A percentile compares a stretch with the other conserved stretches of the same genome.
Evolutionary conservation across 1,284 basidiomycete genomes (phyloP).

Genomic region (Psilocybe mexicana): DNA sequence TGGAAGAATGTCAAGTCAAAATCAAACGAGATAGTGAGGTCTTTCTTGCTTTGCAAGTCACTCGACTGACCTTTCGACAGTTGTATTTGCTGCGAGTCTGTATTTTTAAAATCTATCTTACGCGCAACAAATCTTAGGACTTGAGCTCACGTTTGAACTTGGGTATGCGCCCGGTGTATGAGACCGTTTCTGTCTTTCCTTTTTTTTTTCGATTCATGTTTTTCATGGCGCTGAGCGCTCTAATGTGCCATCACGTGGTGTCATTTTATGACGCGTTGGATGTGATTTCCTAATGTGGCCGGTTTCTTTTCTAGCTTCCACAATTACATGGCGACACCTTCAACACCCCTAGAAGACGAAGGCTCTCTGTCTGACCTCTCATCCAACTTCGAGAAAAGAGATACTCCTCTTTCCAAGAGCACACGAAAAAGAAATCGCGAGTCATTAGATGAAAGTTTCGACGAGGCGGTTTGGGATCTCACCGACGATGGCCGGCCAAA

Average conservation of each 20-base stretch:
- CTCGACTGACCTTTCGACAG: conserved; percentile 37
- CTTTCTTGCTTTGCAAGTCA: neutral
- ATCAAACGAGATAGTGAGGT: conserved; percentile 92
- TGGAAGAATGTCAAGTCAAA: conserved; percentile 92
- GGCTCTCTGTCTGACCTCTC: conserved; percentile 14
- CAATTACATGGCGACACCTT: conserved; percentile 33
- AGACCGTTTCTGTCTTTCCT: too few species aligned
- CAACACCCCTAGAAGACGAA: conserved; percentile 19
- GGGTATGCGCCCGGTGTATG: neutral
- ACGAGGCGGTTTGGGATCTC: conserved; percentile 25
- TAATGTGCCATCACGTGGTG: conserved; percentile 16
- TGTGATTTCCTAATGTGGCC: conserved; percentile 7
- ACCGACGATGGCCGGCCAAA: conserved; percentile 39
- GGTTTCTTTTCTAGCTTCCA: conserved; percentile 10
- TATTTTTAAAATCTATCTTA: conserved; percentile 61
- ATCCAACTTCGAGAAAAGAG: conserved; percentile 18
- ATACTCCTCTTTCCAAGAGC: conserved; percentile 9
- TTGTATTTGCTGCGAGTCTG: conserved; percentile 84
- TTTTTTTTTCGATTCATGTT: too few species aligned
- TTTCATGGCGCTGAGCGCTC: too few species aligned
- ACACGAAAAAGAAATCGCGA: conserved; percentile 27
- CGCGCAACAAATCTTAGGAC: too few species aligned
- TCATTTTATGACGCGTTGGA: conserved; percentile 15
- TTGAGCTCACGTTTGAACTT: neutral
- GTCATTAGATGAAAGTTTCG: conserved; percentile 24